Base-by-base conservation (phyloP, 352 stramenopile species). In the Elongisporangium anandrum region DNA sequence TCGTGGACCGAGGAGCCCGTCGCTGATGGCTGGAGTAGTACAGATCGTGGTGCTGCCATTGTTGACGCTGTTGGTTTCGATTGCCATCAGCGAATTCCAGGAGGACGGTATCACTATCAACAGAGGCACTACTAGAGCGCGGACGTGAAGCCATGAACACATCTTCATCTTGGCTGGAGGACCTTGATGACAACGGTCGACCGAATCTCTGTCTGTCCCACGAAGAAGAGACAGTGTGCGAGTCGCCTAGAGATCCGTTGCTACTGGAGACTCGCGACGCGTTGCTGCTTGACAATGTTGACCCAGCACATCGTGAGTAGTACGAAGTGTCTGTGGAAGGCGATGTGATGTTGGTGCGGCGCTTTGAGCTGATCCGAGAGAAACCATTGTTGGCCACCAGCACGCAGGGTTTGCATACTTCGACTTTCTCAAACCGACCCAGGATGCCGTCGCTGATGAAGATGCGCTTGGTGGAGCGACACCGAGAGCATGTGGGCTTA, bases 381-480 rank as follows among this genome's bases (percentile, higher is more conserved):
- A 45, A 45, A 12, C 34, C 34, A 12, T 12, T 9, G 23, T 64
- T 73, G 20, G 73, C 73, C 23, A 61, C 51, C 6, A 77, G 16
- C 56, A 75, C 65, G 34, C 73, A 81, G 0, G 65, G 69, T 61
- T 77, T 79, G 53, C 70, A 81, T 20, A 61, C 71, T 39, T 65
- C 60, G 1, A 70, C 63, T n/a, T 60, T 52, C 21, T 72, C 52
- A 45, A 75, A 73, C 12, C 56, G 56, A 2, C 70, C 73, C 13
- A 79, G 38, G 2, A 60, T 50, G 0, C 55, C 59, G 47, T 75
- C 63, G 4, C 54, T 52, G 47, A 81, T 58, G 47, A 83, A 83
- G 20, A 86, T 66, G 24, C 69, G 63, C 56, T 79, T 81, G 55
- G 64, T 61, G 0, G 63, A 58, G n/a, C 75, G 70, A 50, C 76